These are phyloP conservation scores for Rhizoctonia solani DNA, from an alignment of 1,284 basidiomycete species.

Conservation along the genomic window DNA sequence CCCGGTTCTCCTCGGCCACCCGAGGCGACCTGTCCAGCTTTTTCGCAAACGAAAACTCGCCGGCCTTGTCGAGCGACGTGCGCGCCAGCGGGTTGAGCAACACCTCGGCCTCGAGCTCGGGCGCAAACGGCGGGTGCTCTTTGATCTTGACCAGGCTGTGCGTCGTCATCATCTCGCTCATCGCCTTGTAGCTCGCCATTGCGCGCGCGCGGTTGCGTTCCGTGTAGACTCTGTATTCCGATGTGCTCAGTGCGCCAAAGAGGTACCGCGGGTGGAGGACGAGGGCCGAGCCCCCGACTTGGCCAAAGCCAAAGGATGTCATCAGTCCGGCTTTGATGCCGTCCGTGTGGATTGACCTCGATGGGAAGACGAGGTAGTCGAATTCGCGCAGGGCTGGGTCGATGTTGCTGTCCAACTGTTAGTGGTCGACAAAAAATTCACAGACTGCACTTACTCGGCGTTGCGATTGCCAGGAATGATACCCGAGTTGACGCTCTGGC, in stretches of 20 bases:
- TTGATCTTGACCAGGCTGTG: conserved; percentile 95
- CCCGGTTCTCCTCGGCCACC: conserved; percentile 68
- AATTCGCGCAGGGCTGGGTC: conserved; percentile 90
- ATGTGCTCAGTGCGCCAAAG: conserved; percentile 78
- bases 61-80: conserved; percentile 81
- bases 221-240: conserved; percentile 76
- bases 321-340: conserved; percentile 89
- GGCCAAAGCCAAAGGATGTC: conserved; percentile 99
- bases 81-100: conserved; percentile 93
- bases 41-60: conserved; percentile 78
- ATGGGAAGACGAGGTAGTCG: conserved; percentile 94
- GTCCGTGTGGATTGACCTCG: conserved; percentile 91
- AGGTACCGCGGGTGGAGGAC: conserved; percentile 91
- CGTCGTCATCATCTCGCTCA: conserved; percentile 93
- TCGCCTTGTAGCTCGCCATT: conserved; percentile 84
- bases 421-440: not conserved
- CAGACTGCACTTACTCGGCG: conserved; percentile 68
- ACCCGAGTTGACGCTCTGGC: conserved; percentile 85
- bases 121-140: conserved; percentile 87
- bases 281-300: conserved; percentile 92
- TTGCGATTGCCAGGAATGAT: conserved; percentile 97
- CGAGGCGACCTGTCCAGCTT: conserved; percentile 61
- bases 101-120: conserved; percentile 86
- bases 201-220: conserved; percentile 69
- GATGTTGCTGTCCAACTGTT: conserved; percentile 68